Conservation (phyloP, 768 basidiomycete species). For the Holtermanniella nyarrowii region DNA sequence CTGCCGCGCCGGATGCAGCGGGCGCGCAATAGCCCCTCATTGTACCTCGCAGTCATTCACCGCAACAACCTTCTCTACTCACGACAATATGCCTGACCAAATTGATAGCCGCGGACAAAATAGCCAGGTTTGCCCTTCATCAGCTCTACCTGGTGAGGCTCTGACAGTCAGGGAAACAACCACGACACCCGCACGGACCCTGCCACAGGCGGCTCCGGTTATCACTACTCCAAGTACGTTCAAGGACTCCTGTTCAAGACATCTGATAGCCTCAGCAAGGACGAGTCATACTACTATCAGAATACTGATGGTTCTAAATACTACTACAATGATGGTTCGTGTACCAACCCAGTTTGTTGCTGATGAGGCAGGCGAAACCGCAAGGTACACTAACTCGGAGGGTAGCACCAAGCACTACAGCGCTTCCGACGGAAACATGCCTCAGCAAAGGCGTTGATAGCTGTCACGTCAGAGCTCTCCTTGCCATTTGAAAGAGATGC, state of each 20-base stretch:
- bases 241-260: background rate
- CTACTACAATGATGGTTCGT: background rate
- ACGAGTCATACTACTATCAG: background rate
- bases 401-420: background rate
- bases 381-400: background rate
- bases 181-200: background rate
- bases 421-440: background rate
- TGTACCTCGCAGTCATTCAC: too few species aligned
- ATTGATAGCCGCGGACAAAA: background rate
- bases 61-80: too few species aligned
- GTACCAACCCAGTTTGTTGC: background rate
- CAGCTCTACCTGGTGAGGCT: too few species aligned
- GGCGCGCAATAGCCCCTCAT: too few species aligned
- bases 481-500: background rate
- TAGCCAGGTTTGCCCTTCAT: background rate
- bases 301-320: background rate
- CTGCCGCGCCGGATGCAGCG: too few species aligned
- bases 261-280: background rate
- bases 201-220: background rate
- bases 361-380: background rate
- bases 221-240: background rate
- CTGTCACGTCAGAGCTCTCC: too few species aligned
- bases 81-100: background rate
- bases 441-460: background rate
- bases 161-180: background rate